A percentile compares a stretch with the other conserved stretches of the same genome.
These are phyloP conservation scores for Rhexocercosporidium sp. DNA, from an alignment of 2,329 filamentous ascomycete species.

Conservation along the genomic window DNA sequence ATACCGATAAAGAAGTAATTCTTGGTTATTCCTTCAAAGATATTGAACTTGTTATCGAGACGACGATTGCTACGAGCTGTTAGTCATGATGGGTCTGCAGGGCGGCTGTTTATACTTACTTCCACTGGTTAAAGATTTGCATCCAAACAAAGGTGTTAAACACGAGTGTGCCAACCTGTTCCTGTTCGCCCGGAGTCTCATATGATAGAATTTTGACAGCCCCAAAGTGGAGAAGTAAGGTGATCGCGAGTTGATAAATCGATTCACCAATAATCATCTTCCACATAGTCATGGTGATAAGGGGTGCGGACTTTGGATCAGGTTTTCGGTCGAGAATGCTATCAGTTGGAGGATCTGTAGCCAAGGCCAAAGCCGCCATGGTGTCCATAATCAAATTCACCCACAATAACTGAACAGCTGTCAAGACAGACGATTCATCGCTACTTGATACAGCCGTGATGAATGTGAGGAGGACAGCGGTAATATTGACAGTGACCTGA, in stretches of 20 bases:
- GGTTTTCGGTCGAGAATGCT: conserved; percentile 75
- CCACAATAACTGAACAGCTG: conserved; percentile 81
- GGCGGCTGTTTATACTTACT: conserved; percentile 60
- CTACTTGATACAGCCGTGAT: conserved; percentile 72
- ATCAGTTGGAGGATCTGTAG: conserved; percentile 73
- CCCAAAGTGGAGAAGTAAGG: conserved; percentile 84
- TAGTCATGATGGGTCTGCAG: conserved; percentile 19
- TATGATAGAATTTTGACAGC: conserved; percentile 65
- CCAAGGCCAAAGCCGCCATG: conserved; percentile 77
- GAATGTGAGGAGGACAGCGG: conserved; percentile 78
- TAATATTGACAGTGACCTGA: conserved; percentile 78
- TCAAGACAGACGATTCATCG: conserved; percentile 70
- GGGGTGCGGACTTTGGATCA: conserved; percentile 72
- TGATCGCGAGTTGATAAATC: conserved; percentile 81
- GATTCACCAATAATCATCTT: conserved; percentile 98
- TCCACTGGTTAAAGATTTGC: conserved; percentile 99
- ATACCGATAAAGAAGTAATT: conserved; percentile 93
- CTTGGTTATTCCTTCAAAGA: conserved; percentile 83
- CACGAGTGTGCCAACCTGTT: conserved; percentile 76
- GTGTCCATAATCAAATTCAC: conserved; percentile 88
- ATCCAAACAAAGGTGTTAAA: conserved; percentile 99
- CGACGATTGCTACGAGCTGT: conserved; percentile 73
- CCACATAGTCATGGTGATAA: conserved; percentile 95
- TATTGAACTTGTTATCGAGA: conserved; percentile 93
- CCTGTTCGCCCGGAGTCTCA: conserved; percentile 49